Conservation (phyloP, 208 protist species). For the Zelonia costaricensis region DNA sequence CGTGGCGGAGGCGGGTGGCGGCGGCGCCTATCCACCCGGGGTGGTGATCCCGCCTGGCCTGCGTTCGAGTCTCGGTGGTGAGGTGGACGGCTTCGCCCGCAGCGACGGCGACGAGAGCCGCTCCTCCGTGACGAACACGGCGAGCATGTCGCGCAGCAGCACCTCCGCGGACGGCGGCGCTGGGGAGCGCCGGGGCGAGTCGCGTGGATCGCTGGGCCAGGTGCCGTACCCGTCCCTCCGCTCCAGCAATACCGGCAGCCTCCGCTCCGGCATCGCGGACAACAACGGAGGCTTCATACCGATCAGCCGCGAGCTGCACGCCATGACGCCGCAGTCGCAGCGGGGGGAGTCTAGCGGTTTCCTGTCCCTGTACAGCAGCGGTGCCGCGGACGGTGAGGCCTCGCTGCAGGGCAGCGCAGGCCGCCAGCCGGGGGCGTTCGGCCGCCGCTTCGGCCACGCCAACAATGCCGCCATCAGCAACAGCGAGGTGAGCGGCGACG, state of each 20-base stretch:
- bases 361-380: slow-evolving; percentile 12
- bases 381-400: background rate
- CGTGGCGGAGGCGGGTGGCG: background rate
- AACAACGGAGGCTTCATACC: slow-evolving; percentile 19
- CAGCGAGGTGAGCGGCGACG: slow-evolving; percentile 2
- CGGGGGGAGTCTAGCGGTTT: slow-evolving; percentile 16
- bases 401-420: background rate
- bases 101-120: no score
- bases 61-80: background rate
- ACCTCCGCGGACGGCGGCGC: background rate
- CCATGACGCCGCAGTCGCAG: slow-evolving; percentile 25
- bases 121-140: no score
- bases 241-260: slow-evolving; percentile 11
- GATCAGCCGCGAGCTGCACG: slow-evolving; percentile 13
- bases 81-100: no score
- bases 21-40: background rate
- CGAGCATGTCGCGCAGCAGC: no score
- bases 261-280: background rate
- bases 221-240: slow-evolving; percentile 4
- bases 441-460: background rate
- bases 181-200: background rate
- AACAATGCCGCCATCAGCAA: background rate
- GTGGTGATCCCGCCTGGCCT: background rate
- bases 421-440: background rate
- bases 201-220: background rate